phyloP scores from a whole-genome alignment of 2,329 filamentous ascomycete genomes.

The Xylaria sp. region DNA sequence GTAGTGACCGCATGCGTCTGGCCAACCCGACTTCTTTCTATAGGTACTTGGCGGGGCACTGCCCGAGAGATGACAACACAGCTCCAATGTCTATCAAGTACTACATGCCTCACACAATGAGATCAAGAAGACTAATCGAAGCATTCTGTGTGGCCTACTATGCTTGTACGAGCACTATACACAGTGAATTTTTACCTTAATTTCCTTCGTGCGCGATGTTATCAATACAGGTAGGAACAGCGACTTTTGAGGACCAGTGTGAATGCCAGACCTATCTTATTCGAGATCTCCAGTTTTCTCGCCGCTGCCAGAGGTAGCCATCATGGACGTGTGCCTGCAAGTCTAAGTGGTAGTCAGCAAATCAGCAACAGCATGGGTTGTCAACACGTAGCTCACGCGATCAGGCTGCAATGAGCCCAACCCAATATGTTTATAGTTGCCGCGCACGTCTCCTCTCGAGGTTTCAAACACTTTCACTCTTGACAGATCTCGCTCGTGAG shows the following conservation, averaged over 20 bases:
- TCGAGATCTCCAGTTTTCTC: constrained; percentile 16
- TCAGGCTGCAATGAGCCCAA: constrained; percentile 32
- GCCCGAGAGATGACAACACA: constrained; percentile 11
- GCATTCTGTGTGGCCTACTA: not conserved
- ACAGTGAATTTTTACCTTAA: not conserved
- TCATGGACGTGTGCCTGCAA: constrained; percentile 18
- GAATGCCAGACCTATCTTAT: not conserved
- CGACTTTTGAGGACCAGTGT: not conserved
- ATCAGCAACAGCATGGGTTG: constrained; percentile 11
- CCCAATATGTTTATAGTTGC: constrained; percentile 5
- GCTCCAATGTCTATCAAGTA: not conserved
- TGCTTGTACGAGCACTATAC: not conserved
- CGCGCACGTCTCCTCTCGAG: not conserved
- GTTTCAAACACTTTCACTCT: not conserved
- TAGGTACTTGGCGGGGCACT: not conserved
- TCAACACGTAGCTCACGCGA: constrained; percentile 19
- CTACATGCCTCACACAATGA: not conserved
- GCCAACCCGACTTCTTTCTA: not conserved
- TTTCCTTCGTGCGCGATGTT: not conserved
- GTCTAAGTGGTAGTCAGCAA: constrained; percentile 15
- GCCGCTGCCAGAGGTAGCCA: constrained; percentile 1
- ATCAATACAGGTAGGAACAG: constrained; percentile 2
- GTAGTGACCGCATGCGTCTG: not conserved
- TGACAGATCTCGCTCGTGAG: not conserved
- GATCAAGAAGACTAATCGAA: not conserved